These are phyloP conservation scores for Colletotrichum truncatum DNA, from an alignment of 2,329 filamentous ascomycete species.

Conservation along the genomic window DNA sequence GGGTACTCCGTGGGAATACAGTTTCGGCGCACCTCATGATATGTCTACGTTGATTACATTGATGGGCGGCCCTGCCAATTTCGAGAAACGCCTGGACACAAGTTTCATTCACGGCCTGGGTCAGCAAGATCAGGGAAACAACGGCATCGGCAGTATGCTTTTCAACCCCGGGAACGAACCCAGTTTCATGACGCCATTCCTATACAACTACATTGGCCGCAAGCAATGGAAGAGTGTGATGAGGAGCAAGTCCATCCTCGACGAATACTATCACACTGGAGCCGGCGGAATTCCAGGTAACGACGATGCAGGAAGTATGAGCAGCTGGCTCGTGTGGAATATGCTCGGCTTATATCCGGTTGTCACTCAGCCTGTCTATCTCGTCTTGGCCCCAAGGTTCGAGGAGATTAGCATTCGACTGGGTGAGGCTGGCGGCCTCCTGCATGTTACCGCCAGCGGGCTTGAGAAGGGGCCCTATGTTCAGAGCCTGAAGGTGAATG, in stretches of 20 bases:
- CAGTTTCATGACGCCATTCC: conserved; percentile 62
- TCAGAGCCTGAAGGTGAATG: conserved; percentile 62
- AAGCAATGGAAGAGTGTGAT: conserved; percentile 61
- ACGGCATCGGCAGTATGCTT: conserved; percentile 52
- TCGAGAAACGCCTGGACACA: conserved; percentile 57
- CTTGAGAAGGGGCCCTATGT: conserved; percentile 59
- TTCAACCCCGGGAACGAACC: conserved; percentile 67
- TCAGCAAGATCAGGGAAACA: conserved; percentile 55
- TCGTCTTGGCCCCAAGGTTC: conserved; percentile 61
- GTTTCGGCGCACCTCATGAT: conserved; percentile 67
- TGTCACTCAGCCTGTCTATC: conserved; percentile 64
- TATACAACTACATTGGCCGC: conserved; percentile 62
- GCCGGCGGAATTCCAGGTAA: conserved; percentile 63
- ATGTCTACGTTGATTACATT: conserved; percentile 59
- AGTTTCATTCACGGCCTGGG: conserved; percentile 48
- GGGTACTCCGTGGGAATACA: conserved; percentile 58
- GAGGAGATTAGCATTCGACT: conserved; percentile 57
- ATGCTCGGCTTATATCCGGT: conserved; percentile 66
- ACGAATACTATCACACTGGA: conserved; percentile 57
- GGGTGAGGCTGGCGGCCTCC: conserved; percentile 44
- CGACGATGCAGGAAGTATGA: conserved; percentile 67
- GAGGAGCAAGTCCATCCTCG: conserved; percentile 57
- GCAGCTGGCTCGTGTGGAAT: conserved; percentile 65
- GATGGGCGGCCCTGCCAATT: conserved; percentile 59
- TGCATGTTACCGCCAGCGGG: conserved; percentile 56